A percentile compares a stretch with the other conserved stretches of the same genome.
phyloP scores from a whole-genome alignment of 2,329 filamentous ascomycete species.

The Beauveria scarabaeidicola region DNA sequence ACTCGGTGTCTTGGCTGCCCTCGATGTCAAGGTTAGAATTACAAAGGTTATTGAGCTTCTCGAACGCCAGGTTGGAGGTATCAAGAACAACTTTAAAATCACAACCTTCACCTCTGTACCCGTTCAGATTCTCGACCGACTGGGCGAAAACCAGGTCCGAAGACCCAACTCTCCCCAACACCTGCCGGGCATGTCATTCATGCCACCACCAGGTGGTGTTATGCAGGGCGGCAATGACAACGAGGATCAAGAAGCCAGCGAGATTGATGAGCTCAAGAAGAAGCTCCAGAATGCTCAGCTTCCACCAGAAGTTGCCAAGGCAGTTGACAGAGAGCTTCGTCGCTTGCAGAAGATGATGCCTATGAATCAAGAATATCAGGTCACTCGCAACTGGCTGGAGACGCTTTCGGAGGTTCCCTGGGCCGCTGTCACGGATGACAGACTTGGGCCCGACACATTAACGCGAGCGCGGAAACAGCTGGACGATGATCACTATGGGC shows the following conservation, averaged over 20 bases:
- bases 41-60: constrained; percentile 77
- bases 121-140: constrained; percentile 52
- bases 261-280: constrained; percentile 86
- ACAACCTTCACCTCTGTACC: constrained; percentile 64
- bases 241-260: constrained; percentile 76
- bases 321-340: constrained; percentile 83
- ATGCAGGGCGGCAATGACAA: constrained; percentile 39
- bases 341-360: constrained; percentile 92
- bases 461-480: constrained; percentile 76
- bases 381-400: constrained; percentile 87
- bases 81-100: constrained; percentile 83
- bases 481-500: constrained; percentile 90
- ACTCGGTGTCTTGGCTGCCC: constrained; percentile 71
- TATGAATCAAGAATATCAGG: constrained; percentile 90
- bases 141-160: constrained; percentile 31
- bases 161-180: constrained; percentile 24
- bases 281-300: constrained; percentile 75
- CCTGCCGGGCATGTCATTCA: constrained; percentile 32
- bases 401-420: constrained; percentile 92
- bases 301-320: constrained; percentile 75
- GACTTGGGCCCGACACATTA: constrained; percentile 73
- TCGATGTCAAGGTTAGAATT: constrained; percentile 70
- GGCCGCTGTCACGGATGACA: constrained; percentile 75
- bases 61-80: constrained; percentile 68
- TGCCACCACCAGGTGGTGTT: constrained; percentile 24